Evolutionary conservation across 2,329 filamentous ascomycete genomes (phyloP), one percentile per base, ranked within the genome.

Genomic region (Epichloe glyceriae): DNA sequence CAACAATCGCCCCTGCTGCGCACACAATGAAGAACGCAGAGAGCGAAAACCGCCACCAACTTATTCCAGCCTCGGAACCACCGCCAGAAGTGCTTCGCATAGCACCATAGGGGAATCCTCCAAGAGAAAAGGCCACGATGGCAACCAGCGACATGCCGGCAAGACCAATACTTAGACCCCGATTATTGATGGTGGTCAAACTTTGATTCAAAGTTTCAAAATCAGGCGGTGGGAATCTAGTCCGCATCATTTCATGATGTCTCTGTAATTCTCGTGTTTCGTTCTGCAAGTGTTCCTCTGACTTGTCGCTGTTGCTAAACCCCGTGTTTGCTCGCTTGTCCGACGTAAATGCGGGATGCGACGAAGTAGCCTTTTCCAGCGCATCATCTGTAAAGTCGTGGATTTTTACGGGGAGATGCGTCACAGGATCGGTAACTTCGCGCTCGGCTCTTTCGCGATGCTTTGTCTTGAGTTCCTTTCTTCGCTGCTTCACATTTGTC

Each of bases 361-460:
- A 64, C 17, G 53, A 49, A 10, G 62, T 60, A 17, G 65, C 55
- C 7, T 64, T 57, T 15, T 69, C 60, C 12, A 87, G 68, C 49
- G 84, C 80, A 39, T 79, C 75, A 30, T 75, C 71, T 0, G 83
- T 86, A 58, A 82, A 82, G 60, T 87, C 84, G 60, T 85, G 80
- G 37, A 86, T 83, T 37, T 67, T 70, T 46, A 86, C 74, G 2
- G 83, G 82, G 3, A 87, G 70, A 64, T 87, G 84, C 1, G 84
- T 88, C 39, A 87, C 74, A 0, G 83, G 83, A 59, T 88, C 84
- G 1, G 83, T 87, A 45, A 87, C 83, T 60, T 84, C 73, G 53
- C 74, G 69, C n/a, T 73, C 71, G n/a, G 68, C 72, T 42, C 69
- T 68, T 47, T 73, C 69, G 45, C 65, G 62, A 47, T 68, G 69